Evolutionary conservation across 208 protist species (phyloP).

Genomic region (Histomonas meleagridis): DNA sequence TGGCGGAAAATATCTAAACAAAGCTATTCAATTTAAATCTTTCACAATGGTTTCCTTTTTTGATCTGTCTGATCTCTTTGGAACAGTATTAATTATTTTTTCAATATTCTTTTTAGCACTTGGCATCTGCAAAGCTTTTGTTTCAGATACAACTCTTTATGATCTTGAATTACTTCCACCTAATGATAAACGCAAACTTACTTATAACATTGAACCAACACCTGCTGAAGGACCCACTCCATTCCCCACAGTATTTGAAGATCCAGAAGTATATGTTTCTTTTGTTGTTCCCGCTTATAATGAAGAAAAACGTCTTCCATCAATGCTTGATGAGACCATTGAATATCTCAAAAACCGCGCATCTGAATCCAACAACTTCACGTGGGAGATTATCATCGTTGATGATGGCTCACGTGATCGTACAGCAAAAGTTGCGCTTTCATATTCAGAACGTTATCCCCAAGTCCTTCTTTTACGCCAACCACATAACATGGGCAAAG

Average conservation of each 20-base stretch:
- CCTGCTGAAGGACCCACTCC: not conserved
- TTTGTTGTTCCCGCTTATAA: constrained; percentile 47
- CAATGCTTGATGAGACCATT: constrained; percentile 39
- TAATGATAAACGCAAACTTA: not conserved
- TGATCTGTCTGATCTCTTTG: too few species aligned
- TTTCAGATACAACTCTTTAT: not conserved
- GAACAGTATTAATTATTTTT: too few species aligned
- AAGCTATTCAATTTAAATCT: too few species aligned
- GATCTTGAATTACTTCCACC: not conserved
- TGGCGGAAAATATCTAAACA: too few species aligned
- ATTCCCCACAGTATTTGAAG: not conserved
- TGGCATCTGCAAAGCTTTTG: too few species aligned
- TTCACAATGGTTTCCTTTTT: too few species aligned
- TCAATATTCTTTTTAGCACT: too few species aligned
- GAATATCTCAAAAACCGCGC: constrained; percentile 34
- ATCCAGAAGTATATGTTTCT: constrained; percentile 36
- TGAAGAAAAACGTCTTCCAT: constrained; percentile 39
- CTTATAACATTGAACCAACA: not conserved
- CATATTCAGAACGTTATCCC: not conserved
- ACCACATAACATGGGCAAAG: constrained; percentile 42
- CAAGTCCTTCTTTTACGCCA: constrained; percentile 37
- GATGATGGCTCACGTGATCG: constrained; percentile 46
- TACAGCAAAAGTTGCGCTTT: constrained; percentile 27
- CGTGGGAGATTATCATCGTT: constrained; percentile 43
- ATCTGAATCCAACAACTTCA: not conserved